Base-by-base conservation (phyloP, 2,329 filamentous ascomycete species). In the Nemania sp. region DNA sequence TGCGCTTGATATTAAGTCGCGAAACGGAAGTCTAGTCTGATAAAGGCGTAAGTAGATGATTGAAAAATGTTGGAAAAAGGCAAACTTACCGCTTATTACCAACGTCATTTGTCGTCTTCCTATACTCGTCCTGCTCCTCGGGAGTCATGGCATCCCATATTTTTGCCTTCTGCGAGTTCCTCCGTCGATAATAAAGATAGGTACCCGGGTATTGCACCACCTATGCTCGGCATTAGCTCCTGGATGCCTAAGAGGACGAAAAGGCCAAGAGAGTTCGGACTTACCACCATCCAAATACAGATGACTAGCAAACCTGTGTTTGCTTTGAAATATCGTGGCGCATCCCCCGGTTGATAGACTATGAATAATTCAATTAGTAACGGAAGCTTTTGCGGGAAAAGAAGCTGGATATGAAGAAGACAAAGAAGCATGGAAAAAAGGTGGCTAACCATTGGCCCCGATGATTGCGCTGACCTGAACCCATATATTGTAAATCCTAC, bases 401-500 rank as follows among this genome's bases (percentile, higher is more conserved):
- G 10, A 11, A n/a, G n/a, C n/a, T n/a, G n/a, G n/a, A n/a, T n/a
- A n/a, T n/a, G 11, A 18, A 29, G 52, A 13, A 60, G 49, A 35
- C 11, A 24, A n/a, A n/a, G n/a, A n/a, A n/a, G n/a, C n/a, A n/a
- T n/a, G n/a, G 32, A 24, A 13, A 51, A 29, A 11, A 10, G 3
- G n/a, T 32, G 3, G 67, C 77, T 73, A 35, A 80, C 78, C 79
- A 55, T 81, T 80, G 15, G 79, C 78, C 24, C 78, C 78, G 26
- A 80, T 79, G 75, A 81, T 81, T 27, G 77, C 79, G 22, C 79
- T 80, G 20, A 79, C 78, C 71, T 80, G 79, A 56, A 81, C 78
- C 65, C 72, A 79, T 79, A 81, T 81, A 68, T 89, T 89, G 71
- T 89, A 89, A 1, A 88, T 76, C 1, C 84, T 87, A 6, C 10